Evolutionary conservation across 495 filamentous ascomycete genomes (phyloP).

Genomic region (Aspergillus cristatus): DNA sequence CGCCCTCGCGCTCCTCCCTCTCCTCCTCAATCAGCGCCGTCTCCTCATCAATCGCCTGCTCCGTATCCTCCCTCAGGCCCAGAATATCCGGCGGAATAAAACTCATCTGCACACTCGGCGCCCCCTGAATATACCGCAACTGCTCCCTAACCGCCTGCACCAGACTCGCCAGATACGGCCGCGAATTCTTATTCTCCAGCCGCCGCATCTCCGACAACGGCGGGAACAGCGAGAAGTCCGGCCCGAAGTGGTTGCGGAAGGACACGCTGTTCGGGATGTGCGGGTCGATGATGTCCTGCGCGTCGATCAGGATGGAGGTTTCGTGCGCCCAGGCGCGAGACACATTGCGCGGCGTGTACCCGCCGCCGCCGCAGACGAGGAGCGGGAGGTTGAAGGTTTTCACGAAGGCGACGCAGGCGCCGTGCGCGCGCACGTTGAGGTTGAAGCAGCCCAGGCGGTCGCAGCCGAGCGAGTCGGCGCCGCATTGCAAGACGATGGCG

Average conservation of each 20-base stretch:
- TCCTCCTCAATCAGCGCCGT: conserved; percentile 49
- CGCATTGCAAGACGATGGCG: conserved; percentile 92
- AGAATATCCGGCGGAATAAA: conserved; percentile 71
- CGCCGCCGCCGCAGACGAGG: conserved; percentile 86
- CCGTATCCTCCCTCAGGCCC: conserved; percentile 66
- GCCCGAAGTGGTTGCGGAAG: conserved; percentile 75
- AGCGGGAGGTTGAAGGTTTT: conserved; percentile 71
- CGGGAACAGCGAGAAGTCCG: conserved; percentile 69
- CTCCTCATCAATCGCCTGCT: conserved; percentile 67
- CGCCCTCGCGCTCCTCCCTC: conserved; percentile 32
- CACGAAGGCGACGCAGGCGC: conserved; percentile 78
- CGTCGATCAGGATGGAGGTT: conserved; percentile 79
- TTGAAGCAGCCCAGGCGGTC: conserved; percentile 95
- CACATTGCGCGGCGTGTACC: conserved; percentile 96
- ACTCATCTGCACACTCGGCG: conserved; percentile 80
- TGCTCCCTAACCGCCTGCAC: conserved; percentile 71
- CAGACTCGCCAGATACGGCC: conserved; percentile 64
- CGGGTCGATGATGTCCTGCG: conserved; percentile 58
- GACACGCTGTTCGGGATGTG: conserved; percentile 63
- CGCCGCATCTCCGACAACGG: conserved; percentile 58
- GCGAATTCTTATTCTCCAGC: conserved; percentile 70
- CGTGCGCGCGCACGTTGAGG: conserved; percentile 88
- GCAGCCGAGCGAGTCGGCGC: conserved; percentile 88
- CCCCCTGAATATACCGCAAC: conserved; percentile 71
- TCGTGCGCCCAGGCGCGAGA: conserved; percentile 95